Conservation (phyloP, 1,284 basidiomycete species). For the Entoloma clypeatum region DNA sequence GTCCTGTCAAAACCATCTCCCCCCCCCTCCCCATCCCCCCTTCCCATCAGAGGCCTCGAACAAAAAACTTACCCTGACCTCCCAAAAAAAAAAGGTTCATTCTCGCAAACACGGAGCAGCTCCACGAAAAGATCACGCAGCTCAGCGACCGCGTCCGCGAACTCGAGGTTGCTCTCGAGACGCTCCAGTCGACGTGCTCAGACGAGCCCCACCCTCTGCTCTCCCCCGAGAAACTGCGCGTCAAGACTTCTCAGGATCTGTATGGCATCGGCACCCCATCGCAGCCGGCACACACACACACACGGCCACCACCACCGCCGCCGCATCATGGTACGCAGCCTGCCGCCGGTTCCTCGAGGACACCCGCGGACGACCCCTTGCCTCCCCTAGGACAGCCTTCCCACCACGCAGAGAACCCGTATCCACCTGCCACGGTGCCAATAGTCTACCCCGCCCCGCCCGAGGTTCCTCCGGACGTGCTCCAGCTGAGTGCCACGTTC, state of each 20-base stretch:
- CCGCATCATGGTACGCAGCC: too few relatives aligned
- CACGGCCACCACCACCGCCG: conserved; percentile 12
- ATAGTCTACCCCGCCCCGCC: conserved; percentile 27
- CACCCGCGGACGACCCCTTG: neutral
- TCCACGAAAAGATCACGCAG: conserved; percentile 57
- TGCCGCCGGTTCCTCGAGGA: conserved; percentile 7
- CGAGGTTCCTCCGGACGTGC: conserved; percentile 49
- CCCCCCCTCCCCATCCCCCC: conserved; percentile 3
- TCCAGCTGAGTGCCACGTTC: conserved; percentile 57
- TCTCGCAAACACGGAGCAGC: conserved; percentile 58
- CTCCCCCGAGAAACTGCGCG: conserved; percentile 40
- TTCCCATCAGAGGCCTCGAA: neutral
- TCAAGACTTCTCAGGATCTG: conserved; percentile 50
- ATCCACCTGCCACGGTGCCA: conserved; percentile 12
- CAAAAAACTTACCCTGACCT: neutral
- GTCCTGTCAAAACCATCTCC: conserved; percentile 7
- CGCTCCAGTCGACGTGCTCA: conserved; percentile 37
- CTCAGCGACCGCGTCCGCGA: conserved; percentile 57
- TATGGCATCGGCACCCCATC: conserved; percentile 32
- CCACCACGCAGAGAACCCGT: neutral
- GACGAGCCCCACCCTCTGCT: conserved; percentile 50
- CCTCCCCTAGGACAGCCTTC: neutral
- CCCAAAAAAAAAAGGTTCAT: conserved; percentile 42
- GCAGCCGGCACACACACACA: conserved; percentile 9
- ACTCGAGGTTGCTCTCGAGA: conserved; percentile 54